Conservation (phyloP, 768 basidiomycete species). For the Leccinum subtestaceum region DNA sequence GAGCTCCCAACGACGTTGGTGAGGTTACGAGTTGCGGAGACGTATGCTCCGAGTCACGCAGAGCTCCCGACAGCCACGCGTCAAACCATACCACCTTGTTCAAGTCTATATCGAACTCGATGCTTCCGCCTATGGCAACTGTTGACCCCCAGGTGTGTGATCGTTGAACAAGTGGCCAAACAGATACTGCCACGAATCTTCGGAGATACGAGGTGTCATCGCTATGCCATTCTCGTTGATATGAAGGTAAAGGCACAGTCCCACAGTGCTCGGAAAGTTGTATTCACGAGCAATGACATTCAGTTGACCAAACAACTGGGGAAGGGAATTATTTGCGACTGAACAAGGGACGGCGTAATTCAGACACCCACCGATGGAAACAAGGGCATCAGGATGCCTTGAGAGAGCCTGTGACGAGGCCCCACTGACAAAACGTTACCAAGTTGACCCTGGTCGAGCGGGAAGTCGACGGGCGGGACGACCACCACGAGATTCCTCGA, state of each 20-base stretch:
- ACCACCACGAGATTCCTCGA: slow-evolving; percentile 63
- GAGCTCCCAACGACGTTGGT: slow-evolving; percentile 35
- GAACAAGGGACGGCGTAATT: not conserved
- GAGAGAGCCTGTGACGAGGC: slow-evolving; percentile 56
- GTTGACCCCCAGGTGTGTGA: slow-evolving; percentile 32
- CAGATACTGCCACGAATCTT: slow-evolving; percentile 72
- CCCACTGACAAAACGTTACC: slow-evolving; percentile 58
- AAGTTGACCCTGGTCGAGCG: slow-evolving; percentile 55
- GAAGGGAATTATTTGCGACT: not conserved
- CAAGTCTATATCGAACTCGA: slow-evolving; percentile 87
- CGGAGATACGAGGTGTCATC: slow-evolving; percentile 69
- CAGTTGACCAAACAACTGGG: slow-evolving; percentile 72
- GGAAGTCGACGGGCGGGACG: slow-evolving; percentile 58
- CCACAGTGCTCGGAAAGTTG: slow-evolving; percentile 72
- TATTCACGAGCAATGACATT: slow-evolving; percentile 79
- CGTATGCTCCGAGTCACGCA: slow-evolving; percentile 42
- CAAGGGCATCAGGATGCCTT: slow-evolving; percentile 73
- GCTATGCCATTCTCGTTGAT: slow-evolving; percentile 53
- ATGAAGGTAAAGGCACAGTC: slow-evolving; percentile 73
- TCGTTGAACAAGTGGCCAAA: slow-evolving; percentile 62
- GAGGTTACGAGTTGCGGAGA: slow-evolving; percentile 19
- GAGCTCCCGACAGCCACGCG: slow-evolving; percentile 61
- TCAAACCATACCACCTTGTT: slow-evolving; percentile 76
- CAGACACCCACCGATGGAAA: slow-evolving; percentile 57
- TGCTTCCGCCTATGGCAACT: slow-evolving; percentile 63